These are phyloP conservation scores for Candida andamanensis DNA, from an alignment of 805 yeast species.

Conservation along the genomic window DNA sequence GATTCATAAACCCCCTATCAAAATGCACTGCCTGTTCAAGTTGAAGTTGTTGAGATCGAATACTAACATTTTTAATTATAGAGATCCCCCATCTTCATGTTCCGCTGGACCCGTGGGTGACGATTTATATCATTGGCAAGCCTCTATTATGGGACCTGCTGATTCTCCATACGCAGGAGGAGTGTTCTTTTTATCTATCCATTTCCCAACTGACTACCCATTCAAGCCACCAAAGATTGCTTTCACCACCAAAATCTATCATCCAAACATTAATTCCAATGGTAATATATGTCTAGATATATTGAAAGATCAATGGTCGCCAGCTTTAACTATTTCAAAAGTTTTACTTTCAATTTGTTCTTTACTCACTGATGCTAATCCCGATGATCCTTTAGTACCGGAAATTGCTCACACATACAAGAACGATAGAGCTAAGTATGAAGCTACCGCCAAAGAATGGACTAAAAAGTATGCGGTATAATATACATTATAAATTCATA, in stretches of 20 bases:
- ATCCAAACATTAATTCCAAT: slow-evolving; percentile 92
- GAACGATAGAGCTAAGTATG: slow-evolving; percentile 89
- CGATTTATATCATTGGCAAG: slow-evolving; percentile 98
- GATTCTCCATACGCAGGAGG: slow-evolving; percentile 90
- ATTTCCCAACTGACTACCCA: slow-evolving; percentile 98
- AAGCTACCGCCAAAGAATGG: slow-evolving; percentile 98
- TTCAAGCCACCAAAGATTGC: slow-evolving; percentile 91
- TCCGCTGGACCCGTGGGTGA: slow-evolving; percentile 99
- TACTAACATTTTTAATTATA: too few relatives aligned
- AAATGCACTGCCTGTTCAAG: too few relatives aligned
- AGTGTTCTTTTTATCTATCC: slow-evolving; percentile 91
- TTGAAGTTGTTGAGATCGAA: too few relatives aligned
- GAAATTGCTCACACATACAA: slow-evolving; percentile 96
- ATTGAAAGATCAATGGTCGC: slow-evolving; percentile 98
- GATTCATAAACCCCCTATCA: too few relatives aligned
- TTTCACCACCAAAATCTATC: slow-evolving; percentile 94
- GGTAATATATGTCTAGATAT: slow-evolving; percentile 97
- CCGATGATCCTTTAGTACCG: slow-evolving; percentile 98
- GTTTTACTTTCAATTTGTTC: slow-evolving; percentile 93
- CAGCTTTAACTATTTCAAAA: slow-evolving; percentile 94
- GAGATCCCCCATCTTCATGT: slow-evolving; percentile 98
- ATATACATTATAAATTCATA: too few relatives aligned
- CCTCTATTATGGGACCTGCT: slow-evolving; percentile 98
- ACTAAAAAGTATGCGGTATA: slow-evolving; percentile 91
- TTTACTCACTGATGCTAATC: slow-evolving; percentile 93